Evolutionary conservation across 1,284 basidiomycete species (phyloP).

Genomic region (Boletus sp.): DNA sequence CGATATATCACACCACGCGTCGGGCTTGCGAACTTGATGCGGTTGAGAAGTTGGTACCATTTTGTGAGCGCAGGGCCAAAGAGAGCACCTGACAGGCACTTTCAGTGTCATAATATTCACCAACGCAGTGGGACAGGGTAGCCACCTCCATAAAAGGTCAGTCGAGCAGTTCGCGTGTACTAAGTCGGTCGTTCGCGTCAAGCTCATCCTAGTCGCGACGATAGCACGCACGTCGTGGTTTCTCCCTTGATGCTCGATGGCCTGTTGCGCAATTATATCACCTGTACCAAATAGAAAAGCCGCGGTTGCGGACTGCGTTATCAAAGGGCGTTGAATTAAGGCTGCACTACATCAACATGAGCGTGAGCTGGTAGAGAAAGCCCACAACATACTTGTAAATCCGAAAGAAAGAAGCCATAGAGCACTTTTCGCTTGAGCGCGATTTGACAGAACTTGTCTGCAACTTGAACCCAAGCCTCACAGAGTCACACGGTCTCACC

Average conservation of each 20-base stretch:
- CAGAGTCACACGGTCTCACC: not conserved
- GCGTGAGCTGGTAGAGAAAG: not conserved
- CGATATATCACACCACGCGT: conserved; percentile 55
- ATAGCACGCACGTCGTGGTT: conserved; percentile 61
- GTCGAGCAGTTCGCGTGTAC: conserved; percentile 66
- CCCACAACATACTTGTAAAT: conserved; percentile 29
- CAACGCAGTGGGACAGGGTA: not conserved
- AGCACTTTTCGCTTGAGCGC: not conserved
- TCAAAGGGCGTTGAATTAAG: conserved; percentile 60
- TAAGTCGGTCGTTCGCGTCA: conserved; percentile 28
- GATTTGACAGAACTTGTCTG: not conserved
- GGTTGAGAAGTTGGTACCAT: conserved; percentile 66
- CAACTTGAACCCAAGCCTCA: not conserved
- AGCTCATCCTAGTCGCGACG: not conserved
- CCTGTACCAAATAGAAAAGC: conserved; percentile 70
- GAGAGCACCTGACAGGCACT: conserved; percentile 44
- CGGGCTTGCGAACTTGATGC: conserved; percentile 58
- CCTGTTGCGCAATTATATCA: conserved; percentile 82
- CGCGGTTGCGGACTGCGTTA: conserved; percentile 62
- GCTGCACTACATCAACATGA: conserved; percentile 42
- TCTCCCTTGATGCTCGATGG: conserved; percentile 62
- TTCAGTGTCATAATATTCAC: conserved; percentile 9
- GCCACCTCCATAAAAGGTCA: conserved; percentile 72
- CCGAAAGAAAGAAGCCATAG: conserved; percentile 31
- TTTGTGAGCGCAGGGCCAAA: conserved; percentile 71